Evolutionary conservation across 176 grass and related monocot genomes (phyloP).

Genomic region (Lolium rigidum): DNA sequence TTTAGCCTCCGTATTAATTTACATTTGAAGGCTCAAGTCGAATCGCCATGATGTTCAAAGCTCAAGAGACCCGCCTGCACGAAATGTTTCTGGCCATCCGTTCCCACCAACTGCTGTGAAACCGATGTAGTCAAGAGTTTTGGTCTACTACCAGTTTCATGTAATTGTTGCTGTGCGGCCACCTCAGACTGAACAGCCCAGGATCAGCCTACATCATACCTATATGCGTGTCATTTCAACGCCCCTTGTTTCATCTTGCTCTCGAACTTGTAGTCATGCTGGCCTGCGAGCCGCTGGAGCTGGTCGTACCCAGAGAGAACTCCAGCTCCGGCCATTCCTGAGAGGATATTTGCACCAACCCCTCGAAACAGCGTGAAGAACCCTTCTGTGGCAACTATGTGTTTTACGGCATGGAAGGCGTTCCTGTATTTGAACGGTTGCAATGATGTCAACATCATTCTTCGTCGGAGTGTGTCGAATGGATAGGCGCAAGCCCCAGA

Average conservation of each 20-base stretch:
- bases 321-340: conserved; percentile 88
- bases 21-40: conserved; percentile 18
- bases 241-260: conserved; percentile 50
- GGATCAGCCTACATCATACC: conserved; percentile 13
- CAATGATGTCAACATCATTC: conserved; percentile 94
- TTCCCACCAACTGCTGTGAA: not conserved
- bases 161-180: conserved; percentile 13
- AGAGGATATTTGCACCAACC: conserved; percentile 81
- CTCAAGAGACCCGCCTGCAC: not conserved
- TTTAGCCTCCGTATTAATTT: conserved; percentile 10
- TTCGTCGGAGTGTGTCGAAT: conserved; percentile 89
- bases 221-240: conserved; percentile 51
- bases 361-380: conserved; percentile 81
- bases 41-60: not conserved
- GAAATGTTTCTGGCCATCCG: not conserved
- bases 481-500: conserved; percentile 83
- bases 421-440: conserved; percentile 77
- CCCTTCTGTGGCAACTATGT: conserved; percentile 71
- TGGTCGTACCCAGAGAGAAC: conserved; percentile 90
- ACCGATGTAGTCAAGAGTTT: not conserved
- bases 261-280: conserved; percentile 55
- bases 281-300: conserved; percentile 64
- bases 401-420: conserved; percentile 68
- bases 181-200: conserved; percentile 16
- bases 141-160: not conserved